phyloP scores from a whole-genome alignment of 2,329 filamentous ascomycete genomes.

The Fusarium sp. region DNA sequence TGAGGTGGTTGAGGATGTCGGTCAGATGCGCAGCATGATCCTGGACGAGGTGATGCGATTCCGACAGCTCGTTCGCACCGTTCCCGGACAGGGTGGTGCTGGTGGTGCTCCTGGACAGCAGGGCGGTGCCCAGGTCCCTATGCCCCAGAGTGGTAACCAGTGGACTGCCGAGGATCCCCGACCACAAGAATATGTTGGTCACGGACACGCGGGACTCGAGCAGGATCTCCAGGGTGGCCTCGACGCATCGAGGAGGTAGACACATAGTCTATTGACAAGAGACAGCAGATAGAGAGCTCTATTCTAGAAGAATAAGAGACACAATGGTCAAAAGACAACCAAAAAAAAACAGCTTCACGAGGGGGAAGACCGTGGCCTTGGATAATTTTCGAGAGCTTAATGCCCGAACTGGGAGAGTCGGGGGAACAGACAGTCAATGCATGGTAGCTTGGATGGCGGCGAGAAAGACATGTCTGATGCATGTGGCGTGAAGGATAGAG shows the following conservation, averaged over 20 bases:
- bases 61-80: conserved; percentile 70
- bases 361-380: conserved; percentile 8
- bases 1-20: conserved; percentile 94
- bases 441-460: conserved; percentile 2
- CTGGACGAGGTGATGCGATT: conserved; percentile 93
- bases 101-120: conserved; percentile 51
- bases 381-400: conserved; percentile 29
- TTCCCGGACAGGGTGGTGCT: conserved; percentile 51
- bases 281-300: background rate
- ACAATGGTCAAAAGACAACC: conserved; percentile 13
- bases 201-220: conserved; percentile 61
- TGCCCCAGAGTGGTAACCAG: conserved; percentile 61
- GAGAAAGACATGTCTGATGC: conserved; percentile 7
- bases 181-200: conserved; percentile 66
- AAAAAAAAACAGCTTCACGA: background rate
- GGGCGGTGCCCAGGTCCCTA: conserved; percentile 59
- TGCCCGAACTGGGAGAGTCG: conserved; percentile 13
- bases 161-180: conserved; percentile 71
- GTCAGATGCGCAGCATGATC: conserved; percentile 97
- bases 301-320: conserved; percentile 11
- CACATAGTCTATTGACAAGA: background rate
- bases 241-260: conserved; percentile 44
- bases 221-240: conserved; percentile 66
- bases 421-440: background rate
- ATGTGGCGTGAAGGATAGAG: conserved; percentile 14